Evolutionary conservation across 2,329 filamentous ascomycete genomes (phyloP).

Genomic region (Gnomoniopsis smithogilvyi): DNA sequence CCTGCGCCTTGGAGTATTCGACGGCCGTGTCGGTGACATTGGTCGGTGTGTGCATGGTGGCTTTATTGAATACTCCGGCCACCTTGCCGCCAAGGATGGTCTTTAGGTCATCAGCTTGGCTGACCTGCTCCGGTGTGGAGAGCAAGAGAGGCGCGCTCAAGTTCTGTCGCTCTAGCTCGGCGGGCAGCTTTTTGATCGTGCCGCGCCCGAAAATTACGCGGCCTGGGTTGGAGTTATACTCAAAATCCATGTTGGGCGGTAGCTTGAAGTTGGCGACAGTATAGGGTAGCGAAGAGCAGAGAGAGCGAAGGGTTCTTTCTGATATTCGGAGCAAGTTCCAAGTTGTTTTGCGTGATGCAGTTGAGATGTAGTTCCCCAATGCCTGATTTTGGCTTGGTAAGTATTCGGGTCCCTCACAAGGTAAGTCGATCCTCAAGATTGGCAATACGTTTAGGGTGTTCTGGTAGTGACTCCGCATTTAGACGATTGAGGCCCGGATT

Average conservation of each 20-base stretch:
- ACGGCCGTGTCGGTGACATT: conserved; percentile 55
- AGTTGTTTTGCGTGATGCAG: too few species aligned
- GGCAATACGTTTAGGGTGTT: too few species aligned
- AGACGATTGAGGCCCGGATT: too few species aligned
- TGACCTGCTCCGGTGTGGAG: conserved; percentile 48
- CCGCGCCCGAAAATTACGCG: conserved; percentile 53
- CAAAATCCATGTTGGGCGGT: conserved; percentile 33
- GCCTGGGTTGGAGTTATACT: conserved; percentile 48
- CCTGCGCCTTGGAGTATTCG: conserved; percentile 38
- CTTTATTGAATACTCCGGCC: conserved; percentile 26
- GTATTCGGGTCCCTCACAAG: too few species aligned
- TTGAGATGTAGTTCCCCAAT: too few species aligned
- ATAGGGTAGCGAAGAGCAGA: too few species aligned
- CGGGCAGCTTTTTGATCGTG: conserved; percentile 42
- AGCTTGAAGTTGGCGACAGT: background rate
- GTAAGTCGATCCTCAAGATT: too few species aligned
- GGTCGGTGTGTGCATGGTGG: conserved; percentile 61
- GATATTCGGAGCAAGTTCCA: too few species aligned
- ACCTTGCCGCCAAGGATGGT: conserved; percentile 31
- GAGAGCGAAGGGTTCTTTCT: too few species aligned
- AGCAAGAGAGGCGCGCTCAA: conserved; percentile 47
- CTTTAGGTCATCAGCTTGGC: conserved; percentile 41
- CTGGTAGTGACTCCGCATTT: too few species aligned
- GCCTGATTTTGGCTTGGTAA: too few species aligned
- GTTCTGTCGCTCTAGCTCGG: conserved; percentile 38